Base-by-base conservation (phyloP, 768 basidiomycete genomes). In the Suillus paluster region DNA sequence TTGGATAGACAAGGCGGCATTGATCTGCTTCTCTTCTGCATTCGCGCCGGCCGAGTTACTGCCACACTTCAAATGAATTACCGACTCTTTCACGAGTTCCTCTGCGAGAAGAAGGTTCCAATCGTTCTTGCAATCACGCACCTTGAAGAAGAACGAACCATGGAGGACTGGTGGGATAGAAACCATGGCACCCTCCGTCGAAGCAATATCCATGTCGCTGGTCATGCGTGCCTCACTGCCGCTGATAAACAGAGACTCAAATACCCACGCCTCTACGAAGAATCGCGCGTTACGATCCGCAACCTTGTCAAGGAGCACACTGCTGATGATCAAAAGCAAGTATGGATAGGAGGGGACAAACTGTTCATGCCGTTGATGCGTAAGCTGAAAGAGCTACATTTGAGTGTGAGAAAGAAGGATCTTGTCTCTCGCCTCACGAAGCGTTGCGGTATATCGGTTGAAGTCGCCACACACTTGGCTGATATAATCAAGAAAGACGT, bases 191-290 rank as follows among this genome's bases (percentile, higher is more conserved):
- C 54, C 21, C 62, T 75, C 15, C 49, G 46, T 19, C 58, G 25
- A 23, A 65, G 63, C 48, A 64, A 63, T 3, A 57, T 73, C 21
- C 46, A 62, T 19, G 70, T 77, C 25, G 53, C 64, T 19, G 77
- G 75, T 4, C 74, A 79, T 19, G 79, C 73, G 0, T 82, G 81
- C 59, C 62, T 82, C 63, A 80, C 78, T 3, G 75, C 78, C 4
- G 76, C 53, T 27, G 65, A 66, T 30, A 71, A 78, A 56, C 60
- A 70, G 0, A 46, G 69, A n/a, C n/a, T n/a, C 34, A 67, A 56
- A 34, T 68, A 72, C 30, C 63, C 65, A 27, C 59, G 60, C 8
- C 76, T 70, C 53, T 80, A 80, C 58, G 60, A 67, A 12, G 67
- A 75, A 57, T 81, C 79, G 10, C 77, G 65, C 57, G 33, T 15